phyloP scores from a whole-genome alignment of 805 yeast species.

The Spathaspora gorwiae region DNA sequence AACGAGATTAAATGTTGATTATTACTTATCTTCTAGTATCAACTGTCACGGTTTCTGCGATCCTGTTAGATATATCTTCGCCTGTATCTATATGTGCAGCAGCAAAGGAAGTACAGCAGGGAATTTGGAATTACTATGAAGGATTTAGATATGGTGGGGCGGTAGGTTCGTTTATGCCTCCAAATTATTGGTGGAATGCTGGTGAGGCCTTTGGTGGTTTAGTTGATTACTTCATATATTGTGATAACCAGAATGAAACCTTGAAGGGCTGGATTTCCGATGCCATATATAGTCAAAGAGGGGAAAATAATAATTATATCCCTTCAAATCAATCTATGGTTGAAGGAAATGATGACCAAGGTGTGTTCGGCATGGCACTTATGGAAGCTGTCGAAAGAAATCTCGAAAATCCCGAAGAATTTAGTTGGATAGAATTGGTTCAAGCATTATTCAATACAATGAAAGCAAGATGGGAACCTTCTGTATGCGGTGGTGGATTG shows the following conservation, averaged over 20 bases:
- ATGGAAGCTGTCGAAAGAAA: conserved; percentile 46
- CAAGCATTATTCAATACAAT: conserved; percentile 90
- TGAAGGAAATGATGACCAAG: conserved; percentile 51
- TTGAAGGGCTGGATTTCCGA: conserved; percentile 25
- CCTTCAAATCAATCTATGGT: conserved; percentile 44
- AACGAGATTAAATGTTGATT: too few relatives aligned
- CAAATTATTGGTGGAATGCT: conserved; percentile 53
- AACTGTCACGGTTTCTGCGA: not conserved
- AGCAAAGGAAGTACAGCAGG: conserved; percentile 29
- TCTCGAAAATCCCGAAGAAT: conserved; percentile 50
- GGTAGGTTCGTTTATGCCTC: conserved; percentile 41
- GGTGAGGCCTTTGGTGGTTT: conserved; percentile 49
- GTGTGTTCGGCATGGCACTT: conserved; percentile 46
- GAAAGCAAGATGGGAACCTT: conserved; percentile 81
- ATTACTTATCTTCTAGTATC: too few relatives aligned
- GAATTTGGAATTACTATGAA: conserved; percentile 43
- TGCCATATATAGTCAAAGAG: conserved; percentile 42
- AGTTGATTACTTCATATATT: conserved; percentile 35
- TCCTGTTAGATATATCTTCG: conserved; percentile 32
- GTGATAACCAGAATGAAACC: conserved; percentile 30
- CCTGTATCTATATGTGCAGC: conserved; percentile 40
- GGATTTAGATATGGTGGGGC: conserved; percentile 41
- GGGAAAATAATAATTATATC: conserved; percentile 36
- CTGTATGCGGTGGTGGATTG: conserved; percentile 78
- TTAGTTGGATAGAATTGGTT: conserved; percentile 80